These are phyloP conservation scores for Tillandsia leiboldiana DNA, from an alignment of 176 grass and related monocot species.

Conservation along the genomic window DNA sequence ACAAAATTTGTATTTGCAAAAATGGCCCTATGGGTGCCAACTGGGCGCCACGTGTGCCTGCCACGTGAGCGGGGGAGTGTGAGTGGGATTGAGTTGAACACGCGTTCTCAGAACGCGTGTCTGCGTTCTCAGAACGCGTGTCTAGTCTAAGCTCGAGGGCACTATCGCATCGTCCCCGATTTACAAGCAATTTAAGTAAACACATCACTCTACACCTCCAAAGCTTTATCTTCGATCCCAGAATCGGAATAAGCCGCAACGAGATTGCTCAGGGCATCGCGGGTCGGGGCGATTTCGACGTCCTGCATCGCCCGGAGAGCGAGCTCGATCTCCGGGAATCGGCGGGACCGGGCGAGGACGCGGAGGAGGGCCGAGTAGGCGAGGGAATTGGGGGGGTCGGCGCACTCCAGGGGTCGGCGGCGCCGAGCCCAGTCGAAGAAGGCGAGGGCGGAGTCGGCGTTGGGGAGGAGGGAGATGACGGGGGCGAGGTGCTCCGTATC, in stretches of 20 bases:
- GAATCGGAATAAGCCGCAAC: conserved; percentile 16
- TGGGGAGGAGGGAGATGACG: conserved; percentile 11
- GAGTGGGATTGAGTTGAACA: no score
- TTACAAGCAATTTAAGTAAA: conserved; percentile 44
- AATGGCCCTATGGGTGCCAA: no score
- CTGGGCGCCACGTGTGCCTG: no score
- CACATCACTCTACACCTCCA: conserved; percentile 19
- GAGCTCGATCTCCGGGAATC: conserved; percentile 9
- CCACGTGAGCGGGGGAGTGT: no score
- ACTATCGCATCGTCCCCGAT: conserved; percentile 18
- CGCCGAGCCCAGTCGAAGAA: conserved; percentile 24
- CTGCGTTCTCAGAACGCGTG: no score
- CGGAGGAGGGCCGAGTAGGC: conserved; percentile 21
- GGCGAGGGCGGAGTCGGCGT: conserved; percentile 21
- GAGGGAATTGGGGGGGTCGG: background rate
- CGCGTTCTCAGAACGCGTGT: no score
- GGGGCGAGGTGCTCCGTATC: conserved; percentile 3
- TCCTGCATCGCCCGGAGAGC: conserved; percentile 9
- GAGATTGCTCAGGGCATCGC: conserved; percentile 14
- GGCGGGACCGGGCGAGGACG: background rate
- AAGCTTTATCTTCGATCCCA: conserved; percentile 19
- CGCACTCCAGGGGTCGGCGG: background rate
- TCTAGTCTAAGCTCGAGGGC: conserved; percentile 11
- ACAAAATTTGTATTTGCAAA: no score
- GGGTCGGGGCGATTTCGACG: conserved; percentile 5